Conservation (phyloP, 768 basidiomycete genomes). For the Boletus vermiculosoides region DNA sequence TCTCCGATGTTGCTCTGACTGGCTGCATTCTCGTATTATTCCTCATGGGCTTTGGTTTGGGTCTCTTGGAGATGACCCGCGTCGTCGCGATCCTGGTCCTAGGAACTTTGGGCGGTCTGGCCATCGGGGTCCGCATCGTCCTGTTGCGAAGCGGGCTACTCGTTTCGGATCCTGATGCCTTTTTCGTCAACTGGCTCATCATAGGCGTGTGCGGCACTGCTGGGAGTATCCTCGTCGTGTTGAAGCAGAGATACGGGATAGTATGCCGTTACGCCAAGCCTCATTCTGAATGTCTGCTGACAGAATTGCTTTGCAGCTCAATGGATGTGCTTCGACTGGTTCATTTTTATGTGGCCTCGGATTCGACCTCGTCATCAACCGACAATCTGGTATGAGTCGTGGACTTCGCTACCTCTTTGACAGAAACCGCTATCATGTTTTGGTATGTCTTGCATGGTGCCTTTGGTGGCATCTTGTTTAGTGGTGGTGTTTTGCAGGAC, state of each 20-base stretch:
- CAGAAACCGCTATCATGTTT: conserved; percentile 54
- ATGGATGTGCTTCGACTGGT: conserved; percentile 56
- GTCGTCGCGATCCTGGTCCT: conserved; percentile 46
- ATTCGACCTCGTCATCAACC: conserved; percentile 53
- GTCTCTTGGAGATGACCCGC: conserved; percentile 51
- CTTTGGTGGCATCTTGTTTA: not conserved
- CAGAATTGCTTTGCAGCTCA: conserved; percentile 31
- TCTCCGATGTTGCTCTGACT: conserved; percentile 53
- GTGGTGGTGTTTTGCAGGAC: conserved; percentile 37
- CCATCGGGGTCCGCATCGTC: conserved; percentile 54
- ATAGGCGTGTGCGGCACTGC: conserved; percentile 44
- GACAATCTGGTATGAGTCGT: conserved; percentile 60
- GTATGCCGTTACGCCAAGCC: conserved; percentile 35
- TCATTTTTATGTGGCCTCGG: conserved; percentile 59
- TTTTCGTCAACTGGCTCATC: conserved; percentile 53
- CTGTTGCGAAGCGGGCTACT: conserved; percentile 52
- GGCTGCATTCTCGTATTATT: conserved; percentile 51
- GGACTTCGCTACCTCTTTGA: conserved; percentile 66
- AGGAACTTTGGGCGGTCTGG: conserved; percentile 53
- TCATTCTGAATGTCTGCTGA: conserved; percentile 1
- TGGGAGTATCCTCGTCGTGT: conserved; percentile 42
- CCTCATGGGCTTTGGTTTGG: conserved; percentile 49
- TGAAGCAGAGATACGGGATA: conserved; percentile 47
- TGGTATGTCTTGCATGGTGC: conserved; percentile 38
- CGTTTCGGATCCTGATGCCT: conserved; percentile 35